phyloP scores from a whole-genome alignment of 2,329 filamentous ascomycete genomes.

The Rutstroemia sp. region DNA sequence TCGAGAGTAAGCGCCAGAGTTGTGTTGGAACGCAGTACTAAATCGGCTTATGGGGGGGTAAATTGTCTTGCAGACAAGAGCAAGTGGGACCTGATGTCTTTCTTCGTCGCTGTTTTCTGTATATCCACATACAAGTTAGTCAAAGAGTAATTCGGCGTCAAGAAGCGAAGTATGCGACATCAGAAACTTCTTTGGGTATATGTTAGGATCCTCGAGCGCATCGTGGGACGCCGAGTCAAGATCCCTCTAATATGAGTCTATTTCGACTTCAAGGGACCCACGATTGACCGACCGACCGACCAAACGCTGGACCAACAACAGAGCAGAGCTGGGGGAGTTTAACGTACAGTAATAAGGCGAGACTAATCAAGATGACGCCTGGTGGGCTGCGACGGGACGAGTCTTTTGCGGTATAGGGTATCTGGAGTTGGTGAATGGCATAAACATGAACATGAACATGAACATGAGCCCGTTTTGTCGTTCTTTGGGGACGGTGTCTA shows the following conservation, averaged over 20 bases:
- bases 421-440: too few relatives aligned
- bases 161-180: background rate
- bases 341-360: too few relatives aligned
- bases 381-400: too few relatives aligned
- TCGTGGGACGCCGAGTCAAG: background rate
- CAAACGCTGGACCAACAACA: background rate
- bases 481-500: too few relatives aligned
- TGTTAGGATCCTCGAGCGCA: background rate
- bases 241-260: background rate
- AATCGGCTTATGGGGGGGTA: background rate
- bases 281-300: background rate
- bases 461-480: too few relatives aligned
- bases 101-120: background rate
- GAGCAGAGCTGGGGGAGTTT: too few relatives aligned
- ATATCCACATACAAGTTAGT: background rate
- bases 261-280: background rate
- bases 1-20: slow-evolving; percentile 3
- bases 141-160: background rate
- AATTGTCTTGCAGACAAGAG: background rate
- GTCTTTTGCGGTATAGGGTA: too few relatives aligned
- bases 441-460: too few relatives aligned
- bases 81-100: background rate
- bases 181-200: background rate
- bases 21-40: background rate
- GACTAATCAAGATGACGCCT: too few relatives aligned